phyloP scores from a whole-genome alignment of 306 rosid genomes.

The Spatholobus suberectus region DNA sequence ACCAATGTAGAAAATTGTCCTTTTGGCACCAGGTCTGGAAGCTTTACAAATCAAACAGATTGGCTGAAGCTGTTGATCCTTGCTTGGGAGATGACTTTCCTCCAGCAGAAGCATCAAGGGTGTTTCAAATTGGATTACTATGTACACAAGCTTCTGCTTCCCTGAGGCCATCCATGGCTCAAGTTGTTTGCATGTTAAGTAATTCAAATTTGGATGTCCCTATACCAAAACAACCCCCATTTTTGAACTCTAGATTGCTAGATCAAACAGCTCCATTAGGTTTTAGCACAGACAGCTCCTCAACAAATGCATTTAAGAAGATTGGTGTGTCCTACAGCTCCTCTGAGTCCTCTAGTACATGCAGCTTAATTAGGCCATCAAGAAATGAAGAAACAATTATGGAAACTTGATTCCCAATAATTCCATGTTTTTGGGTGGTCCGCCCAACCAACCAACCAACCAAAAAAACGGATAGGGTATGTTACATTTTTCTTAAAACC shows the following conservation, averaged over 20 bases:
- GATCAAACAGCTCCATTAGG: not conserved
- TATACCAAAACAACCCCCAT: conserved; percentile 22
- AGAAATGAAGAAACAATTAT: not conserved
- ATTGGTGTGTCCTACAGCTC: not conserved
- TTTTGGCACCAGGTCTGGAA: conserved; percentile 16
- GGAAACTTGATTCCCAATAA: conserved; percentile 1
- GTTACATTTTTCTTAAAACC: not conserved
- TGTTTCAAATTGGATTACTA: conserved; percentile 18
- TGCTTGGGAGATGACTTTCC: conserved; percentile 10
- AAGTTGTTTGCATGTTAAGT: conserved; percentile 24
- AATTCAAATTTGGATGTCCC: not conserved
- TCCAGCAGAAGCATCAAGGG: not conserved
- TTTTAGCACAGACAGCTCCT: not conserved
- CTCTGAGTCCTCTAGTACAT: not conserved
- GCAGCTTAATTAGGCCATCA: not conserved
- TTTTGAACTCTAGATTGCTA: conserved; percentile 20
- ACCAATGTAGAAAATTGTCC: not conserved
- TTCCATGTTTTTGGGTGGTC: not conserved
- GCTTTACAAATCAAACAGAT: conserved; percentile 6
- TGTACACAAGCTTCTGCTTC: conserved; percentile 28
- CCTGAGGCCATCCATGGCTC: not conserved
- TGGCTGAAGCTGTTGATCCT: conserved; percentile 25
- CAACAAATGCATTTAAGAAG: not conserved
- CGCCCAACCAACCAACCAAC: not conserved
- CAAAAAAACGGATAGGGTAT: not conserved